Conservation (phyloP, 495 filamentous ascomycete species). For the Glutinoglossum americanum region DNA sequence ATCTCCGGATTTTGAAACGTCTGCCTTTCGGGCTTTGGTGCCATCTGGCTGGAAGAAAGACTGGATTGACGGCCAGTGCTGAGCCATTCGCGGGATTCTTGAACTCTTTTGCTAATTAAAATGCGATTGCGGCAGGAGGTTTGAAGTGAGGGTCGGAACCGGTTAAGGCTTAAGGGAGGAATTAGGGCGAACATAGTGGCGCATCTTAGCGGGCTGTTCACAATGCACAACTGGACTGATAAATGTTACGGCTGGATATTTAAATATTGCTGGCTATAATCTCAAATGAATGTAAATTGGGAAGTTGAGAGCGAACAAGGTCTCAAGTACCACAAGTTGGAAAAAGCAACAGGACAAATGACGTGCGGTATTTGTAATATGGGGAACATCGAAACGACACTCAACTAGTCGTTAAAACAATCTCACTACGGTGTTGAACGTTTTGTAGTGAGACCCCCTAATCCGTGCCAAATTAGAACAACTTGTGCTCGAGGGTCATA, state of each 20-base stretch:
- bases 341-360: background rate
- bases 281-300: background rate
- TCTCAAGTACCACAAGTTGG: background rate
- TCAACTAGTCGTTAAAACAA: background rate
- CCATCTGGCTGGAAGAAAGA: background rate
- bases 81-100: background rate
- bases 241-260: background rate
- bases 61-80: background rate
- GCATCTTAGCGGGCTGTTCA: background rate
- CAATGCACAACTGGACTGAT: background rate
- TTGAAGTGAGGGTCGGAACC: background rate
- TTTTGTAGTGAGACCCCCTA: background rate
- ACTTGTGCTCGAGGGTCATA: slow-evolving; percentile 99
- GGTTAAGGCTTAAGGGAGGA: background rate
- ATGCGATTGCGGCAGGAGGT: background rate
- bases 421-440: background rate
- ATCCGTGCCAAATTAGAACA: slow-evolving; percentile 33
- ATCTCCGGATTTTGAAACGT: background rate
- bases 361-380: background rate
- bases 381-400: background rate
- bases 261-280: background rate
- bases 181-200: background rate
- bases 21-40: background rate
- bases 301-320: background rate
- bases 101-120: background rate